These are phyloP conservation scores for Mychonastes homosphaera DNA, from an alignment of 139 green algal genomes.

Conservation along the genomic window DNA sequence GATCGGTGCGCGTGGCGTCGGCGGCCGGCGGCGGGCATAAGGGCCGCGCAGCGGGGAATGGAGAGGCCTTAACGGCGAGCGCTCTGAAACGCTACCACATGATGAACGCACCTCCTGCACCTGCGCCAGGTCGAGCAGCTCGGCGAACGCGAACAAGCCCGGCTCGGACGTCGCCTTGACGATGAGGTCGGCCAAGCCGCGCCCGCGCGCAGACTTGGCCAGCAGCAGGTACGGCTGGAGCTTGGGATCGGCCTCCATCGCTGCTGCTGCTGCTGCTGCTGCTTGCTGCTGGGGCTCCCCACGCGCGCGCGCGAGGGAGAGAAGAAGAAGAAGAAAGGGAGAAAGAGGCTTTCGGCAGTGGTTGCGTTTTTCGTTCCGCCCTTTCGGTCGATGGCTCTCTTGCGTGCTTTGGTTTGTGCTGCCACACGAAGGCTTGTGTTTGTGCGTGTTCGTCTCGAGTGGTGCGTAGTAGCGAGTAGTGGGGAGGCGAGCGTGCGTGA, in stretches of 20 bases:
- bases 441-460: too few species aligned
- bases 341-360: too few species aligned
- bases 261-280: too few species aligned
- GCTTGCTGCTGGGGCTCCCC: too few species aligned
- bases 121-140: constrained; percentile 64
- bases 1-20: neutral
- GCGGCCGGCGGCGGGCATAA: neutral
- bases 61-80: neutral
- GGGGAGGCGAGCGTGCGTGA: too few species aligned
- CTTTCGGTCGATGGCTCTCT: too few species aligned
- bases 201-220: constrained; percentile 45
- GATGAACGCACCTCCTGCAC: constrained; percentile 52
- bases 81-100: neutral
- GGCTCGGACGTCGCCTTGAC: constrained; percentile 63
- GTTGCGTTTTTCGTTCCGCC: too few species aligned
- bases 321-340: too few species aligned
- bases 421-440: too few species aligned
- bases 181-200: constrained; percentile 49
- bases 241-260: constrained; percentile 38
- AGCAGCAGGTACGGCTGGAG: constrained; percentile 64
- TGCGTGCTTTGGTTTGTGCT: too few species aligned
- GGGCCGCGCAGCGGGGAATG: neutral
- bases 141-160: constrained; percentile 71
- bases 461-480: too few species aligned
- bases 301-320: too few species aligned